Percentiles rank a stretch among this genome's conserved stretches.
These are phyloP conservation scores for Punica granatum DNA, from an alignment of 345 rosid species.

Conservation along the genomic window DNA sequence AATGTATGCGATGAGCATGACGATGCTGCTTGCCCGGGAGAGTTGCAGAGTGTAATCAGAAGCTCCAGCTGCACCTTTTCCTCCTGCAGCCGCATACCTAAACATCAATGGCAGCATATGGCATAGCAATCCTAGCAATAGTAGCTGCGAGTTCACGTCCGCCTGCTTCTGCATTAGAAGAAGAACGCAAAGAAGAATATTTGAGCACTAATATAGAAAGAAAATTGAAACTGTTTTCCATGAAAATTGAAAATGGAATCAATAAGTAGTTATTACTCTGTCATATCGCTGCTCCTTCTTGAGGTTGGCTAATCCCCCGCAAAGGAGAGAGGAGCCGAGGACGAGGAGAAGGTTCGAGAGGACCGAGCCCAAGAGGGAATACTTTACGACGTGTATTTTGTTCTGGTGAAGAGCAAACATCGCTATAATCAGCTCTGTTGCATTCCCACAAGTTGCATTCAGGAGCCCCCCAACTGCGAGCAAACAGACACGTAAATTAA, in stretches of 20 bases:
- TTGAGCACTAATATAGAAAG: no score
- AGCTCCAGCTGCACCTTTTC: constrained; percentile 21
- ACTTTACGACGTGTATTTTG: constrained; percentile 69
- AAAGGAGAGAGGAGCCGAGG: constrained; percentile 76
- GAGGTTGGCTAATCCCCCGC: constrained; percentile 76
- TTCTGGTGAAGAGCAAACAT: constrained; percentile 61
- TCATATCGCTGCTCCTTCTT: constrained; percentile 69
- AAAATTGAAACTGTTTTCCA: no score
- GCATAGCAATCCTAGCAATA: constrained; percentile 69
- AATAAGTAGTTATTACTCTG: constrained; percentile 31
- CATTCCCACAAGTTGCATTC: constrained; percentile 96
- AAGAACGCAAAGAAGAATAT: neutral
- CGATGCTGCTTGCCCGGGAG: constrained; percentile 77
- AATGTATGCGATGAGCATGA: constrained; percentile 70
- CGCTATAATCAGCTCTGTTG: constrained; percentile 88
- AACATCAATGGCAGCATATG: constrained; percentile 66
- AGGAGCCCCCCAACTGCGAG: constrained; percentile 84
- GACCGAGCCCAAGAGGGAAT: constrained; percentile 79
- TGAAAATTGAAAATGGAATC: no score
- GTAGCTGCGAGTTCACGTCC: constrained; percentile 65
- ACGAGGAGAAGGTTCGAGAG: constrained; percentile 88
- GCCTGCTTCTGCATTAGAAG: constrained; percentile 62
- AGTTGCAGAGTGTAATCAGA: constrained; percentile 35
- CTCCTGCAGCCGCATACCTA: constrained; percentile 19
- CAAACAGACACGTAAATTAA: no score